Evolutionary conservation across 2,329 filamentous ascomycete species (phyloP).

Genomic region (Aspergillus oerlinghausenensis): DNA sequence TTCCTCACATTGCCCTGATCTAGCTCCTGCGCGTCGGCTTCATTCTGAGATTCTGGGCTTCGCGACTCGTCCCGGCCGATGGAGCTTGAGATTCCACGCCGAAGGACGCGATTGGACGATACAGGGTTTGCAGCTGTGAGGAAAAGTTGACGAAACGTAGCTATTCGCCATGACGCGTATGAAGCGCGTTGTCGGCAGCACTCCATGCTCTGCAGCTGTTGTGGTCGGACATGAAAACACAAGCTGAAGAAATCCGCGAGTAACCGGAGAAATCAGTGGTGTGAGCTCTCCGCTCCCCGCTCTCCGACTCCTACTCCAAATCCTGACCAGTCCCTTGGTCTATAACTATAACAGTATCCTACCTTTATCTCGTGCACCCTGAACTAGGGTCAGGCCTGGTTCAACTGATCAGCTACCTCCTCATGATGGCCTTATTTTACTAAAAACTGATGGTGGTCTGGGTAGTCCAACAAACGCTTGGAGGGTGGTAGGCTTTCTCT

Average conservation of each 20-base stretch:
- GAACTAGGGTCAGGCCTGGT: no score
- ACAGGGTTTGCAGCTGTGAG: neutral
- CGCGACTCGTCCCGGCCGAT: neutral
- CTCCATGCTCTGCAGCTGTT: slow-evolving; percentile 19
- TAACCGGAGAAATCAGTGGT: slow-evolving; percentile 6
- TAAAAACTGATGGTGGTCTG: no score
- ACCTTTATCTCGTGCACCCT: no score
- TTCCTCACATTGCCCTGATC: neutral
- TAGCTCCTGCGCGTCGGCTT: neutral
- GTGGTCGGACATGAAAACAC: neutral
- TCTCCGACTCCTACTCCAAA: neutral
- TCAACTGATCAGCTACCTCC: no score
- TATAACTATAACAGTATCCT: no score
- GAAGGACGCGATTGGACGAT: neutral
- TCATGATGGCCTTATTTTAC: no score
- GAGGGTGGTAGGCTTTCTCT: no score
- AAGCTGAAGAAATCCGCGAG: neutral
- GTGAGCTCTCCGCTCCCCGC: neutral
- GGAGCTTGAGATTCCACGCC: slow-evolving; percentile 14
- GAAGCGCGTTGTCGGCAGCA: slow-evolving; percentile 21
- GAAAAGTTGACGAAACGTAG: slow-evolving; percentile 22
- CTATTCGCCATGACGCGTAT: slow-evolving; percentile 31
- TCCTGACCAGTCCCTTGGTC: neutral
- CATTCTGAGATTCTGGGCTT: neutral
- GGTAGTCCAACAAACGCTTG: no score